These are phyloP conservation scores for Fusarium illudens DNA, from an alignment of 2,329 filamentous ascomycete genomes.

Conservation along the genomic window DNA sequence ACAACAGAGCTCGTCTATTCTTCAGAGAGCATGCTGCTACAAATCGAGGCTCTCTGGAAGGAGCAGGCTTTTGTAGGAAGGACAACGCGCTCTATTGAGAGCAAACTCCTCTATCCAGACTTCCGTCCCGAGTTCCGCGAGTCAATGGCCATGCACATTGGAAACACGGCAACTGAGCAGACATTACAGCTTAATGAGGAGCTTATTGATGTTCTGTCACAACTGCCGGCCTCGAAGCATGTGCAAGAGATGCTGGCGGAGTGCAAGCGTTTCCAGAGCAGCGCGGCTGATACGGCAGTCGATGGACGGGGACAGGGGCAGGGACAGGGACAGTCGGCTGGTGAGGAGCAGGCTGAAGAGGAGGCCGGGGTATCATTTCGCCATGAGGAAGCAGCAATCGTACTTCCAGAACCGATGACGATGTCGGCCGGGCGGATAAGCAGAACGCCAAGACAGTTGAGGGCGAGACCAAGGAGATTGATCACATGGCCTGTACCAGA, in stretches of 20 bases:
- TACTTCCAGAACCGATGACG: slow-evolving; percentile 1
- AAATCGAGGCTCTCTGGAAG: slow-evolving; percentile 48
- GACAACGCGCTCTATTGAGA: slow-evolving; percentile 46
- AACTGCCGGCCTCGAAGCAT: slow-evolving; percentile 2
- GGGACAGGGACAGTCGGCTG: neutral
- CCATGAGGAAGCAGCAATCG: neutral
- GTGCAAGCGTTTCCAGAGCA: slow-evolving; percentile 22
- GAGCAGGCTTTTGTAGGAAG: slow-evolving; percentile 44
- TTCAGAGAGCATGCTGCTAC: slow-evolving; percentile 42
- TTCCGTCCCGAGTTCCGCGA: slow-evolving; percentile 42
- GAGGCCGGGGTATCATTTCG: neutral
- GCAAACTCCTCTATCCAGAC: slow-evolving; percentile 46
- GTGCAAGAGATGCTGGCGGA: slow-evolving; percentile 8
- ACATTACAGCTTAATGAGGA: slow-evolving; percentile 39
- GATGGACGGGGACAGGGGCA: neutral
- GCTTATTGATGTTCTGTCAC: slow-evolving; percentile 16
- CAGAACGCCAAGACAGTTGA: slow-evolving; percentile 7
- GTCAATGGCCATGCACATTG: slow-evolving; percentile 44
- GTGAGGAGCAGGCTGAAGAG: neutral
- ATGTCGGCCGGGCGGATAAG: slow-evolving; percentile 15
- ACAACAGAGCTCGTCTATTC: neutral
- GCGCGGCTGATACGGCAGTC: neutral
- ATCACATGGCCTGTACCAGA: slow-evolving; percentile 30
- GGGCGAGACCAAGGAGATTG: slow-evolving; percentile 20
- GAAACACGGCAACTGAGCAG: slow-evolving; percentile 28